Evolutionary conservation across 2,329 filamentous ascomycete genomes (phyloP).

Genomic region (Tympanopsis confertula): DNA sequence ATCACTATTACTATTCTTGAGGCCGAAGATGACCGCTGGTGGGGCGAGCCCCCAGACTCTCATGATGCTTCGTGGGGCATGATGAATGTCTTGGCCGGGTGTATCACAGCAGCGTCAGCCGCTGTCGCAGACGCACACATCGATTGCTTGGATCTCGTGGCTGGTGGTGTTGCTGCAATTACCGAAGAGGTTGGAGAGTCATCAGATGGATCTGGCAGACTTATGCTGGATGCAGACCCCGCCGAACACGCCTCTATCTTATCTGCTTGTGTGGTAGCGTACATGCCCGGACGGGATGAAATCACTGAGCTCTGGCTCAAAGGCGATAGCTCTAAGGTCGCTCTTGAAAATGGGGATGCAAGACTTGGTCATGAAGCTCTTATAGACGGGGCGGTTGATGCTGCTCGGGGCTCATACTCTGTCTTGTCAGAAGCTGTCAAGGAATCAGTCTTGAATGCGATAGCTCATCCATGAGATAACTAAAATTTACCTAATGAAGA

Average conservation of each 20-base stretch:
- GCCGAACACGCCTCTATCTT: constrained; percentile 67
- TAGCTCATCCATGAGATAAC: too few relatives aligned
- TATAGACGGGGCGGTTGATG: constrained; percentile 1
- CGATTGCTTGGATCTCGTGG: constrained; percentile 83
- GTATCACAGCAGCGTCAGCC: constrained; percentile 85
- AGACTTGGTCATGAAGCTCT: background rate
- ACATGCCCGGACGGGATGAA: constrained; percentile 76
- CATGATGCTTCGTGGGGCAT: constrained; percentile 64
- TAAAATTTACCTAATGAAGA: too few relatives aligned
- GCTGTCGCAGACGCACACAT: constrained; percentile 91
- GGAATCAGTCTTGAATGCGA: too few relatives aligned
- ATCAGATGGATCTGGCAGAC: constrained; percentile 19
- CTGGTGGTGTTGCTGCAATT: constrained; percentile 78
- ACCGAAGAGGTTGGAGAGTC: constrained; percentile 32
- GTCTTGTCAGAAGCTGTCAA: background rate
- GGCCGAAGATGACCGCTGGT: constrained; percentile 68
- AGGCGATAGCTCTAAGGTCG: constrained; percentile 28
- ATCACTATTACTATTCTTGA: constrained; percentile 87
- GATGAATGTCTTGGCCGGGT: constrained; percentile 84
- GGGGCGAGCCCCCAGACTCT: constrained; percentile 26
- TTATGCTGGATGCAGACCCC: constrained; percentile 72
- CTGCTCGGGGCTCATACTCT: background rate
- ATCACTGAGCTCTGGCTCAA: constrained; percentile 93
- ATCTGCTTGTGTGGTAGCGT: constrained; percentile 81
- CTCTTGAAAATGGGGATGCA: background rate